A percentile compares a stretch with the other conserved stretches of the same genome.
Evolutionary conservation across 78 protist species (phyloP).

Genomic region (Emiliania huxleyi): DNA sequence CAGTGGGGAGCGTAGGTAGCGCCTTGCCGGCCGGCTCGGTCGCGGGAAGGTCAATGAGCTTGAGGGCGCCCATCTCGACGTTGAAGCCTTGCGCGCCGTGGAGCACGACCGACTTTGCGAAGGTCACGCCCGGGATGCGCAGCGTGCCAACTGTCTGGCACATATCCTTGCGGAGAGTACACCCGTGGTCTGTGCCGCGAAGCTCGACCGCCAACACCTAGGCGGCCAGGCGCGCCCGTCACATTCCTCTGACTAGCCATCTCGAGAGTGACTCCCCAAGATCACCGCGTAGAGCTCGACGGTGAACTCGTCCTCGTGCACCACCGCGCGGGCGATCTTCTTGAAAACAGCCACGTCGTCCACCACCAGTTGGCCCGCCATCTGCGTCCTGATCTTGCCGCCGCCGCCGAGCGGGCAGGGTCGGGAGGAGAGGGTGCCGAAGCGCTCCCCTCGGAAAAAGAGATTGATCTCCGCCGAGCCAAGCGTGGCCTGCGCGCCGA

Average conservation of each 20-base stretch:
- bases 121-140: neutral
- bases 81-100: neutral
- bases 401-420: neutral
- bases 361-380: neutral
- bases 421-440: neutral
- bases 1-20: neutral
- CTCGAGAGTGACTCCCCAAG: too few species aligned
- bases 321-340: neutral
- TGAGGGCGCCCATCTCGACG: neutral
- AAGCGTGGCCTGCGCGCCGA: neutral
- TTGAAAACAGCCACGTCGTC: neutral
- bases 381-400: neutral
- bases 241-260: too few species aligned
- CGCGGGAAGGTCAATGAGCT: neutral
- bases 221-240: too few species aligned
- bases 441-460: neutral
- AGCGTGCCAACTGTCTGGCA: neutral
- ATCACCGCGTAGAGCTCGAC: neutral
- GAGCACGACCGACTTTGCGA: neutral
- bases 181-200: neutral
- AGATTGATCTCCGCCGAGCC: neutral
- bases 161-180: neutral
- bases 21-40: neutral
- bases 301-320: neutral
- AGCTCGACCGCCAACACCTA: neutral